These are phyloP conservation scores for Suillus americanus DNA, from an alignment of 768 basidiomycete species.

Conservation along the genomic window DNA sequence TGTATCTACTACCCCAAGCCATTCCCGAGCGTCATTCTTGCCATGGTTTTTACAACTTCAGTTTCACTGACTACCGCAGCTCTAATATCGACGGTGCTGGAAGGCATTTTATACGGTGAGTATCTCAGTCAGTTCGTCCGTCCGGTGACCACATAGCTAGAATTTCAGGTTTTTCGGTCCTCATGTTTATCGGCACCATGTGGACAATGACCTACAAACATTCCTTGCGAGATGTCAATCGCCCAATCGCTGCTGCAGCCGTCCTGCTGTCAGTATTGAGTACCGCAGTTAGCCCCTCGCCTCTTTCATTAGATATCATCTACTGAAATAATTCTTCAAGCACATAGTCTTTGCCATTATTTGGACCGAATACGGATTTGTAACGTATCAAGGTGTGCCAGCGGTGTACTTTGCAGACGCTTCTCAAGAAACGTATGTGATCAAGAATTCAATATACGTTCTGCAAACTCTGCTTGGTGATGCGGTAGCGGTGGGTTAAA, in stretches of 20 bases:
- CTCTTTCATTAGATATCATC: neutral
- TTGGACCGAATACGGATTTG: slow-evolving; percentile 18
- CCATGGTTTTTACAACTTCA: neutral
- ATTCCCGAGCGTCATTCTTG: neutral
- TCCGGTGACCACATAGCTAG: neutral
- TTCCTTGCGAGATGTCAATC: slow-evolving; percentile 7
- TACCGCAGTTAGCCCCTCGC: slow-evolving; percentile 15
- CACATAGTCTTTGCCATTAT: slow-evolving; percentile 16
- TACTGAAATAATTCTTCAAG: neutral
- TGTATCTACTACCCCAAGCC: neutral
- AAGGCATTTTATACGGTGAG: neutral
- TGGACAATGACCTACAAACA: neutral
- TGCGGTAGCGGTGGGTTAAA: slow-evolving; percentile 5
- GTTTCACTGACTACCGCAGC: neutral
- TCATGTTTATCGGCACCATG: neutral
- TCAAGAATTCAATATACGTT: slow-evolving; percentile 22
- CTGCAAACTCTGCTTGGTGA: slow-evolving; percentile 13
- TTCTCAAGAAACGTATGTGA: slow-evolving; percentile 20
- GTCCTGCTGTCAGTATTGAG: slow-evolving; percentile 20
- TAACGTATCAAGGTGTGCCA: slow-evolving; percentile 21
- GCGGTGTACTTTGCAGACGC: slow-evolving; percentile 14
- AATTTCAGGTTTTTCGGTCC: neutral
- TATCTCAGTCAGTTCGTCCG: neutral
- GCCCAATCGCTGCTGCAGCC: slow-evolving; percentile 16
- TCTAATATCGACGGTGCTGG: neutral